phyloP scores from a whole-genome alignment of 805 yeast species.

The Brettanomyces bruxellensis region DNA sequence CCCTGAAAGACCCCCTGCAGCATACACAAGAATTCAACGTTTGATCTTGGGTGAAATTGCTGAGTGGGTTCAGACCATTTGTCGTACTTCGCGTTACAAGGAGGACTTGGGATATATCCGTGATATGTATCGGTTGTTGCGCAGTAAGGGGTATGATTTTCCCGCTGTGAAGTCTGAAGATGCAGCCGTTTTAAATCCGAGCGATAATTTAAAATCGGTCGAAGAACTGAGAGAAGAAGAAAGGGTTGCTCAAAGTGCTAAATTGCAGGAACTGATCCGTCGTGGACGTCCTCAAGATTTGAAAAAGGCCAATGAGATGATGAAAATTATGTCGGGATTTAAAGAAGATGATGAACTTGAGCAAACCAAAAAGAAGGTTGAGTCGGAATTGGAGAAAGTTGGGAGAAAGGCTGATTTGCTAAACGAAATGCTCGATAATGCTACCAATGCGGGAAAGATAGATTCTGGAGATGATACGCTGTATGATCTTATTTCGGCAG shows the following conservation, averaged over 20 bases:
- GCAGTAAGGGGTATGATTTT: constrained; percentile 86
- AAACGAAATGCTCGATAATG: constrained; percentile 69
- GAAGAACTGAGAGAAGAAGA: constrained; percentile 92
- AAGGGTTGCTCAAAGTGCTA: constrained; percentile 85
- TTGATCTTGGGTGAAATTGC: constrained; percentile 83
- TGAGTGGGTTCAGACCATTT: constrained; percentile 95
- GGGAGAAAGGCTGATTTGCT: constrained; percentile 80
- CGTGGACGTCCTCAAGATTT: constrained; percentile 93
- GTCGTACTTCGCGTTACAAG: constrained; percentile 80
- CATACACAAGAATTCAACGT: constrained; percentile 76
- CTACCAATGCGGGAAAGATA: constrained; percentile 32
- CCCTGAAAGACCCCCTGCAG: constrained; percentile 89
- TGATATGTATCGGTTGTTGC: constrained; percentile 89
- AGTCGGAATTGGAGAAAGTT: constrained; percentile 75
- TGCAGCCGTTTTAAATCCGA: constrained; percentile 86
- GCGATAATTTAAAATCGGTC: constrained; percentile 76
- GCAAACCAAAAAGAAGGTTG: constrained; percentile 69
- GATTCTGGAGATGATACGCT: constrained; percentile 58
- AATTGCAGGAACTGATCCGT: constrained; percentile 89
- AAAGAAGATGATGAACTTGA: constrained; percentile 66
- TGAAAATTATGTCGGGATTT: constrained; percentile 98
- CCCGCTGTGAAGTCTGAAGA: constrained; percentile 89
- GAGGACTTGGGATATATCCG: constrained; percentile 87
- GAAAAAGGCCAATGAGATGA: constrained; percentile 90
- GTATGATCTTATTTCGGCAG: constrained; percentile 64